Conservation (phyloP, 2,329 filamentous ascomycete genomes). For the Ambrosiella beaveri region DNA sequence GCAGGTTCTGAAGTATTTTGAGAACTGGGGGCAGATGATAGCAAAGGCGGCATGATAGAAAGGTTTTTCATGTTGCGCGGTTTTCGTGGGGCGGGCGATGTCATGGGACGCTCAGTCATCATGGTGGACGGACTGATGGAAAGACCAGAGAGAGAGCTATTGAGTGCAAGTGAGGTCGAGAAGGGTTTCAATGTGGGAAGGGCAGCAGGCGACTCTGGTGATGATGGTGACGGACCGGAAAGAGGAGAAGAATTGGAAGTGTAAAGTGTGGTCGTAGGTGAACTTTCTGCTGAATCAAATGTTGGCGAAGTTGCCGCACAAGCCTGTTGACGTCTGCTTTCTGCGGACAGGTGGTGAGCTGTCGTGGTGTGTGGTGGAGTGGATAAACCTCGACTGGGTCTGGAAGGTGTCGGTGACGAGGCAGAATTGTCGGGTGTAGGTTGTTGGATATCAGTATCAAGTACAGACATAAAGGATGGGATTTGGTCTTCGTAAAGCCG, state of each 20-base stretch:
- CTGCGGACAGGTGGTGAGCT: background rate
- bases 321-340: conserved; percentile 22
- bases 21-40: conserved; percentile 23
- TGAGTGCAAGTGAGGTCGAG: conserved; percentile 34
- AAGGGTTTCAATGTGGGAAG: conserved; percentile 55
- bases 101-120: conserved; percentile 39
- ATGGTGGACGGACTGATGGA: conserved; percentile 25
- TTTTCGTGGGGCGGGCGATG: conserved; percentile 51
- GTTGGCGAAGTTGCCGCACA: conserved; percentile 40
- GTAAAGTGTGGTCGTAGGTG: conserved; percentile 83
- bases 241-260: conserved; percentile 82
- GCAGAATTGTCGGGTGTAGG: background rate
- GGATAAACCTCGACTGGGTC: background rate
- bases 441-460: conserved; percentile 36
- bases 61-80: conserved; percentile 73
- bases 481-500: conserved; percentile 52
- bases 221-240: conserved; percentile 81
- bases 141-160: conserved; percentile 21
- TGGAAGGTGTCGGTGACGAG: background rate
- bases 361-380: background rate
- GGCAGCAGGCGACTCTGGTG: conserved; percentile 73
- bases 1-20: conserved; percentile 45
- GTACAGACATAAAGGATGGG: conserved; percentile 61
- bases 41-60: conserved; percentile 52
- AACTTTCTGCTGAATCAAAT: conserved; percentile 81